These are phyloP conservation scores for Saturnispora mendoncae DNA, from an alignment of 805 yeast genomes.

Conservation along the genomic window DNA sequence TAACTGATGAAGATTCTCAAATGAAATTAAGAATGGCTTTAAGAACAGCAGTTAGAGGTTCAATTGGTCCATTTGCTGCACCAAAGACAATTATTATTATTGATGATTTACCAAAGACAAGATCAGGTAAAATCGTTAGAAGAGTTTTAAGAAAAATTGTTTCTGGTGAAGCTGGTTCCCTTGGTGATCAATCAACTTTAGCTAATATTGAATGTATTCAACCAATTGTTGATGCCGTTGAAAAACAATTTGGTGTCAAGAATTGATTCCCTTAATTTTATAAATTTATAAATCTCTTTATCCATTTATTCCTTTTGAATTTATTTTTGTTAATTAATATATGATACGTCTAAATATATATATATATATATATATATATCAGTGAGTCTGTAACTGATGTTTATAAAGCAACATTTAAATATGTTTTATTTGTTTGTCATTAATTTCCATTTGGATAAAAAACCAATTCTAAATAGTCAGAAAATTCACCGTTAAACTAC, in stretches of 20 bases:
- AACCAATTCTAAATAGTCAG: no score
- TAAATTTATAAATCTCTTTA: no score
- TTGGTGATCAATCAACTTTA: slow-evolving; percentile 88
- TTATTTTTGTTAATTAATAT: no score
- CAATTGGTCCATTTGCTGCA: slow-evolving; percentile 92
- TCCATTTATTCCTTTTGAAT: not conserved
- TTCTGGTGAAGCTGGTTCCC: slow-evolving; percentile 83
- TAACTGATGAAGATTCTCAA: slow-evolving; percentile 34
- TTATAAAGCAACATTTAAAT: not conserved
- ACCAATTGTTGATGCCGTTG: slow-evolving; percentile 62
- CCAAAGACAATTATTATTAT: slow-evolving; percentile 79
- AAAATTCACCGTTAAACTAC: no score
- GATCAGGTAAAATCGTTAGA: slow-evolving; percentile 98
- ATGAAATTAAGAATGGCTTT: slow-evolving; percentile 64
- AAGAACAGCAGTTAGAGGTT: slow-evolving; percentile 80
- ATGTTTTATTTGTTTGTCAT: no score
- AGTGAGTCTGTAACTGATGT: no score
- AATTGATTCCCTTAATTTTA: slow-evolving; percentile 18
- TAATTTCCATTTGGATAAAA: not conserved
- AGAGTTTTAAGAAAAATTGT: slow-evolving; percentile 90
- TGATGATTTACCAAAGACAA: slow-evolving; percentile 91
- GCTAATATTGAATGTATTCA: slow-evolving; percentile 81
- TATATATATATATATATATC: no score
- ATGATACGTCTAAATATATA: no score
- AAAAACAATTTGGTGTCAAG: slow-evolving; percentile 33